Evolutionary conservation across 2,329 filamentous ascomycete species (phyloP).

Genomic region (Colletotrichum sp.): DNA sequence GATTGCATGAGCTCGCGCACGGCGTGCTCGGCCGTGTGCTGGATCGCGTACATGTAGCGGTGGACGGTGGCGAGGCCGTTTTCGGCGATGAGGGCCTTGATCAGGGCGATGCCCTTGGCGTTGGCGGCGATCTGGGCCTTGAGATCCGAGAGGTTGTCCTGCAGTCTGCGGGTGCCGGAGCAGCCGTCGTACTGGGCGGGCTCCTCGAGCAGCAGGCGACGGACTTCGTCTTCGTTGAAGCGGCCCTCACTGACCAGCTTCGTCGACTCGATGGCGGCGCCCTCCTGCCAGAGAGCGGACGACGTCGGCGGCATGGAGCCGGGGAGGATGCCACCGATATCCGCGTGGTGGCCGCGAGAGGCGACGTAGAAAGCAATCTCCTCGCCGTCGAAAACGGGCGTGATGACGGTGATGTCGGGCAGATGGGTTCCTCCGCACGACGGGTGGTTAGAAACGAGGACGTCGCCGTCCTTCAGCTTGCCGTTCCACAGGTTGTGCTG

Average conservation of each 20-base stretch:
- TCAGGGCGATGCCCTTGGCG: slow-evolving; percentile 77
- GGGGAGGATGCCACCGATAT: slow-evolving; percentile 77
- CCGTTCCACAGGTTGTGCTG: slow-evolving; percentile 73
- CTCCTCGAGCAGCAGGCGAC: slow-evolving; percentile 69
- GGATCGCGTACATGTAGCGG: slow-evolving; percentile 23
- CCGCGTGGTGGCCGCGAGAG: slow-evolving; percentile 37
- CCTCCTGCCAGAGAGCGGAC: slow-evolving; percentile 68
- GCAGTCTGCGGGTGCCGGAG: slow-evolving; percentile 71
- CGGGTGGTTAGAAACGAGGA: slow-evolving; percentile 67
- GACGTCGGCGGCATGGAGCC: slow-evolving; percentile 84
- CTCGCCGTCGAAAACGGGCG: slow-evolving; percentile 37
- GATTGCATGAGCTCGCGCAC: slow-evolving; percentile 18
- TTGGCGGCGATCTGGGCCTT: slow-evolving; percentile 80
- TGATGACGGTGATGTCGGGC: slow-evolving; percentile 47
- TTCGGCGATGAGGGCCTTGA: slow-evolving; percentile 75
- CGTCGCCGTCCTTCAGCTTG: slow-evolving; percentile 75
- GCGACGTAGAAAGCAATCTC: slow-evolving; percentile 38
- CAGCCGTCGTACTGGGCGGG: slow-evolving; percentile 67
- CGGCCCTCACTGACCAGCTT: slow-evolving; percentile 78
- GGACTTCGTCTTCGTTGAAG: slow-evolving; percentile 79
- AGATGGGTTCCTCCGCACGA: slow-evolving; percentile 37
- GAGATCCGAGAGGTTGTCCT: slow-evolving; percentile 78
- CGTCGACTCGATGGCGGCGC: slow-evolving; percentile 67
- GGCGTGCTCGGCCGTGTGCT: slow-evolving; percentile 18
- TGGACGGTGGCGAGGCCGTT: slow-evolving; percentile 76